A percentile compares a stretch with the other conserved stretches of the same genome.
Evolutionary conservation across 108 stramenopile species (phyloP).

Genomic region (Ochromonas danica): DNA sequence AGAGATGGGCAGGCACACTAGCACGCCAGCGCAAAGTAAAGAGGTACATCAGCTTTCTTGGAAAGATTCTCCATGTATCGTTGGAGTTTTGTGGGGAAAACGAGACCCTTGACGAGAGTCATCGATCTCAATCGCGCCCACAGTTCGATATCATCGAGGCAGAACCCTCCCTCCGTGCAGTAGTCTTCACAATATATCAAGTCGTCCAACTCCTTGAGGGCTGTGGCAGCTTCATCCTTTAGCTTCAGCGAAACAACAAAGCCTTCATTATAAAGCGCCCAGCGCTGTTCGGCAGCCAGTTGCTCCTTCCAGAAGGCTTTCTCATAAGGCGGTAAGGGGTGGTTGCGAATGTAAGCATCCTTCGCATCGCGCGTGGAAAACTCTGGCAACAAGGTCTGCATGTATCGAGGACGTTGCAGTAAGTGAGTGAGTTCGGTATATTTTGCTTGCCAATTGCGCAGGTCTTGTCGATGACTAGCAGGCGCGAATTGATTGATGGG

Average conservation of each 20-base stretch:
- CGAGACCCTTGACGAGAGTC: conserved; percentile 75
- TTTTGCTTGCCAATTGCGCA: conserved; percentile 79
- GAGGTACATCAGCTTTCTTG: conserved; percentile 73
- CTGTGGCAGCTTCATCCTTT: conserved; percentile 75
- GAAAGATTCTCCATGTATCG: conserved; percentile 82
- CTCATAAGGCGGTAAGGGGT: conserved; percentile 81
- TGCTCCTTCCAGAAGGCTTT: conserved; percentile 79
- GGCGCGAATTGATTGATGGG: conserved; percentile 65
- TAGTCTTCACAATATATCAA: conserved; percentile 71
- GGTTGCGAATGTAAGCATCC: conserved; percentile 81
- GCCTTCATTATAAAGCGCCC: conserved; percentile 73
- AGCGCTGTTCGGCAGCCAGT: conserved; percentile 69
- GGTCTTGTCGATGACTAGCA: conserved; percentile 73
- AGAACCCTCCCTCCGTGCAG: conserved; percentile 76
- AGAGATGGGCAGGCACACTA: too few relatives aligned
- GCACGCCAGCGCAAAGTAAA: conserved; percentile 83
- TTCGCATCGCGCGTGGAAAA: conserved; percentile 82
- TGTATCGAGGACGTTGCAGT: conserved; percentile 87
- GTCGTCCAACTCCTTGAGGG: conserved; percentile 77
- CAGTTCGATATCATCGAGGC: conserved; percentile 80
- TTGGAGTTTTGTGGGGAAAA: conserved; percentile 75
- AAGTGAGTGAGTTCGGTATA: conserved; percentile 59
- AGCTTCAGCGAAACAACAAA: conserved; percentile 66
- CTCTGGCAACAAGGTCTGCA: conserved; percentile 74
- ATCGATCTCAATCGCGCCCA: conserved; percentile 82